Evolutionary conservation across 2,329 filamentous ascomycete genomes (phyloP), one percentile per base, ranked within the genome.

Genomic region (Chaetomium strumarium): DNA sequence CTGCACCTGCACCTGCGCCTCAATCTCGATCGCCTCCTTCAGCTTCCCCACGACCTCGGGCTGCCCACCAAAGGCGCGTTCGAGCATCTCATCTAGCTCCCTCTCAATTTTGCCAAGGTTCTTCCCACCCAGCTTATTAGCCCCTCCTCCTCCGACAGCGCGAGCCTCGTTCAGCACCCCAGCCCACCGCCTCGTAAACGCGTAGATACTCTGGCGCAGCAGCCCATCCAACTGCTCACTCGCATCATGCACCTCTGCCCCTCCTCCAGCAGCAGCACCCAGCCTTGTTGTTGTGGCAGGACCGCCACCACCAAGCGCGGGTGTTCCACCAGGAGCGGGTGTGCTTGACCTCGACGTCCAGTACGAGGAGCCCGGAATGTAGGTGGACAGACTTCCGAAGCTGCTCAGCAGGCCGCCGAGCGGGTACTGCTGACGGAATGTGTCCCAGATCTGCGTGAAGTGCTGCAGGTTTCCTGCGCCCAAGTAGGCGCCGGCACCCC

Each of bases 391-490:
- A 52, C 71, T 76, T 45, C 74, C 74, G 57, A 85, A 77, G 55
- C 83, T 56, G 39, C 55, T 52, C 7, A 61, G 46, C 17, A 64
- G 73, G n/a, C 51, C 39, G 14, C 80, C 80, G 43, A 81, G 70
- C 68, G 77, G 75, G 58, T 78, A 79, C 55, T 79, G 74, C 2
- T 73, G 77, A 61, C 73, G 83, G 12, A 85, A 73, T 0, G 79
- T 80, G 47, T 83, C 79, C 81, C 81, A 85, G 38, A 85, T 84
- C 56, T 80, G 80, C 14, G 75, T 71, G 62, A 85, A 84, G 62
- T 85, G 81, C 60, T 84, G 79, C 72, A 81, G 76, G 5, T 73
- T 71, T 14, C 71, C 45, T 5, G 44, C 45, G 5, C 3, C 33
- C 4, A 36, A 39, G 14, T 17, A 43, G 17, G 31, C 19, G n/a